Evolutionary conservation across 345 rosid species (phyloP).

Genomic region (Pistacia atlantica): DNA sequence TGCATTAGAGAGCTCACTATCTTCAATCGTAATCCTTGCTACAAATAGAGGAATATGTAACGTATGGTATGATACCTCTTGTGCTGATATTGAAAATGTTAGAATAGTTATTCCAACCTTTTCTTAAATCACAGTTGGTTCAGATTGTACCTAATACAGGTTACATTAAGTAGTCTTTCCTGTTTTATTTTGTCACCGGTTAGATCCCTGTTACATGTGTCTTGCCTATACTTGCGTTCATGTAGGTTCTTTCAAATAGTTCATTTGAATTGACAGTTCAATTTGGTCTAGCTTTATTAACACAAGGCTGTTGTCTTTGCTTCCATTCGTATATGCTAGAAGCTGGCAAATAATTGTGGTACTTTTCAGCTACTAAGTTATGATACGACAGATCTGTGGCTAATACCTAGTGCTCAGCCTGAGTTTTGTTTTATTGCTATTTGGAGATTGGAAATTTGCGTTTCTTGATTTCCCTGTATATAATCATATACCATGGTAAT

Average conservation of each 20-base stretch:
- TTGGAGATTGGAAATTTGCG: neutral
- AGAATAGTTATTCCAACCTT: neutral
- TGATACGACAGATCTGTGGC: neutral
- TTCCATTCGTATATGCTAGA: neutral
- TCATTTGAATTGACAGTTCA: neutral
- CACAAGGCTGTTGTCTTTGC: neutral
- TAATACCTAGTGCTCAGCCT: neutral
- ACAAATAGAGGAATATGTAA: conserved; percentile 97
- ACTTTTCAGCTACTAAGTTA: neutral
- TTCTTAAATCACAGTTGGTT: no score
- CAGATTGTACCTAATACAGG: no score
- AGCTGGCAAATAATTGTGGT: neutral
- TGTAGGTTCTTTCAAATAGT: neutral
- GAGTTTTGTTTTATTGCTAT: neutral
- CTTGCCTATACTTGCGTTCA: neutral
- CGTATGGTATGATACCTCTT: conserved; percentile 60
- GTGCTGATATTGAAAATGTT: neutral
- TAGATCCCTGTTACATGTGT: neutral
- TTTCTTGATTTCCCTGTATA: neutral
- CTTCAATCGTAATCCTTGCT: conserved; percentile 96
- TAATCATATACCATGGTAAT: neutral
- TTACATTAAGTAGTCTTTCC: neutral
- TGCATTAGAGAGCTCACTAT: conserved; percentile 92
- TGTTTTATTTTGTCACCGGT: conserved; percentile 2
- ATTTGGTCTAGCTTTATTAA: neutral